A percentile compares a stretch with the other conserved stretches of the same genome.
phyloP scores from a whole-genome alignment of 1,139 yeast genomes.

The Hansenula lynferdii region DNA sequence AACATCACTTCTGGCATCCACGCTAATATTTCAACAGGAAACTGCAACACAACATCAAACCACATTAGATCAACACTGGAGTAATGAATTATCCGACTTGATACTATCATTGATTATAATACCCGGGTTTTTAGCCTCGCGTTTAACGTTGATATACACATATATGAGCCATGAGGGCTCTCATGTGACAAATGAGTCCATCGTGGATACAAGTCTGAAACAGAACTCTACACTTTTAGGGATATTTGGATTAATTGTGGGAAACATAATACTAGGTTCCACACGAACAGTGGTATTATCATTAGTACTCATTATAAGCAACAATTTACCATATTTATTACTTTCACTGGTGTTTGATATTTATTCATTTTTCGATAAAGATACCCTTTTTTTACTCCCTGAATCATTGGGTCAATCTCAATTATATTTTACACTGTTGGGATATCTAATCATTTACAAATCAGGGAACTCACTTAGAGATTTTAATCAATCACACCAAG shows the following conservation, averaged over 20 bases:
- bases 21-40: constrained; percentile 21
- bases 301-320: constrained; percentile 14
- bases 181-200: no score
- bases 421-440: constrained; percentile 7
- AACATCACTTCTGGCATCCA: constrained; percentile 28
- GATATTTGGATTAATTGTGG: constrained; percentile 8
- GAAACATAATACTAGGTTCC: constrained; percentile 16
- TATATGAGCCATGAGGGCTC: no score
- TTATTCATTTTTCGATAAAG: constrained; percentile 3
- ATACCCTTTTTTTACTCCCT: constrained; percentile 2
- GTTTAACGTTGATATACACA: constrained; percentile 8
- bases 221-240: no score
- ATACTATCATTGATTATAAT: constrained; percentile 15
- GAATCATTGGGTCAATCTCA: constrained; percentile 1
- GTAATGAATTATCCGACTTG: constrained; percentile 2
- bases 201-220: no score
- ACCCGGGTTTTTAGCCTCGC: constrained; percentile 25
- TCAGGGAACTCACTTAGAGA: constrained; percentile 14
- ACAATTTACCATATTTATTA: constrained; percentile 7
- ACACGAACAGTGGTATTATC: constrained; percentile 17
- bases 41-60: no score
- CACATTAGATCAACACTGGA: constrained; percentile 1
- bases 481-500: constrained; percentile 6
- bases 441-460: constrained; percentile 9
- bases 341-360: constrained; percentile 11